Conservation (phyloP, 1,284 basidiomycete species). For the Ganoderma sp. region DNA sequence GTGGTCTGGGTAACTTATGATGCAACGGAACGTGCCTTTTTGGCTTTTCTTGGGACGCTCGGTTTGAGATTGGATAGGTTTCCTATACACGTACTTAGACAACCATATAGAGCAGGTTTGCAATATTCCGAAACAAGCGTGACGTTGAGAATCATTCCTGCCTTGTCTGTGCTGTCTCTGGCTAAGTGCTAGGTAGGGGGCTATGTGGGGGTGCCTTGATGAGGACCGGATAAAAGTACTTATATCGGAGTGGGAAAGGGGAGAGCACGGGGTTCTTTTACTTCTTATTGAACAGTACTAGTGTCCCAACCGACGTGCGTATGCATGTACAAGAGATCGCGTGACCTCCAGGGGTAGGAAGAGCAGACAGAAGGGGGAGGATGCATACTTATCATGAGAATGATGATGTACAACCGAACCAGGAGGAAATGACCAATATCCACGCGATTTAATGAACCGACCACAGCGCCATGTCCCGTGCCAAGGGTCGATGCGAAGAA, state of each 20-base stretch:
- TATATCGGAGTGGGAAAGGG: constrained; percentile 12
- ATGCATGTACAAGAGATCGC: constrained; percentile 1
- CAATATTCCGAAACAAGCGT: neutral
- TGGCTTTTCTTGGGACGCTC: neutral
- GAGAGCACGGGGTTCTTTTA: constrained; percentile 4
- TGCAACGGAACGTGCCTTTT: neutral
- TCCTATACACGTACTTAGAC: neutral
- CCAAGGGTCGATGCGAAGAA: neutral
- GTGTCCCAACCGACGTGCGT: neutral
- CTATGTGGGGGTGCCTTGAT: neutral
- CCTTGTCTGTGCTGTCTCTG: neutral
- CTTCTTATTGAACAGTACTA: constrained; percentile 13
- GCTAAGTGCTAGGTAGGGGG: neutral
- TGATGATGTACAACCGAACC: neutral
- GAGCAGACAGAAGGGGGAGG: constrained; percentile 1
- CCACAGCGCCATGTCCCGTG: neutral
- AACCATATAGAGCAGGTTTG: neutral
- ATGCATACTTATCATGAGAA: neutral
- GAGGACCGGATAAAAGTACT: constrained; percentile 4
- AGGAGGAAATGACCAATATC: neutral
- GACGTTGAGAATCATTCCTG: neutral
- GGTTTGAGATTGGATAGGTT: neutral
- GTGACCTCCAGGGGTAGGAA: neutral
- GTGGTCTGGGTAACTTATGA: constrained; percentile 5
- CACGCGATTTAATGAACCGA: neutral